These are phyloP conservation scores for Magnaporthales sp. DNA, from an alignment of 2,329 filamentous ascomycete genomes.

Conservation along the genomic window DNA sequence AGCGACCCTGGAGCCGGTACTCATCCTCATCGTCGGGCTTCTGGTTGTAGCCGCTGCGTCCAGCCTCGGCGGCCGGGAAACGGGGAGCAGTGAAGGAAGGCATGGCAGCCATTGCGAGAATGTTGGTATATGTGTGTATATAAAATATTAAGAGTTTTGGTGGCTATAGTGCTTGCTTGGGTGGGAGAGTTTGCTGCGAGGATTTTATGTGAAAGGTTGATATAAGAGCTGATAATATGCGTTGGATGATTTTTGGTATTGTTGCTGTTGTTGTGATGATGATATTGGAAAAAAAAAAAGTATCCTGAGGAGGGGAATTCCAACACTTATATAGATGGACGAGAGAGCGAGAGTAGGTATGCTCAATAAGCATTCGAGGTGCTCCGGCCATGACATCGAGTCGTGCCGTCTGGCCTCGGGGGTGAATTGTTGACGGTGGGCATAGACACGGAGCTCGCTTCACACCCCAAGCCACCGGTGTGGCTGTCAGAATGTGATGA, in stretches of 20 bases:
- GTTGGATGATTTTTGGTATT: conserved; percentile 5
- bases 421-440: neutral
- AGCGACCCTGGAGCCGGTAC: conserved; percentile 31
- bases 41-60: conserved; percentile 33
- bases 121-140: conserved; percentile 11
- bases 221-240: no score
- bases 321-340: conserved; percentile 7
- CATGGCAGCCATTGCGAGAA: conserved; percentile 27
- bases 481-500: neutral
- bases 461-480: neutral
- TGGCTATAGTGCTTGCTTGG: neutral
- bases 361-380: neutral
- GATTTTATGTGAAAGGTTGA: no score
- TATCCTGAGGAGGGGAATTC: neutral
- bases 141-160: neutral
- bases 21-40: conserved; percentile 24
- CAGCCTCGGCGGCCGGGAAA: conserved; percentile 26
- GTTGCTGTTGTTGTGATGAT: conserved; percentile 1
- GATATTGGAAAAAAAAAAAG: conserved; percentile 2
- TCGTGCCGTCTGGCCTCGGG: neutral
- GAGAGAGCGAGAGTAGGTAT: neutral
- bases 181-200: no score
- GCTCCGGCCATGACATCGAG: neutral
- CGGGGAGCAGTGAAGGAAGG: conserved; percentile 23
- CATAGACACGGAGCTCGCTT: neutral